A percentile compares a stretch with the other conserved stretches of the same genome.
Conservation (phyloP, 2,329 filamentous ascomycete species). For the Cadophora sp. region DNA sequence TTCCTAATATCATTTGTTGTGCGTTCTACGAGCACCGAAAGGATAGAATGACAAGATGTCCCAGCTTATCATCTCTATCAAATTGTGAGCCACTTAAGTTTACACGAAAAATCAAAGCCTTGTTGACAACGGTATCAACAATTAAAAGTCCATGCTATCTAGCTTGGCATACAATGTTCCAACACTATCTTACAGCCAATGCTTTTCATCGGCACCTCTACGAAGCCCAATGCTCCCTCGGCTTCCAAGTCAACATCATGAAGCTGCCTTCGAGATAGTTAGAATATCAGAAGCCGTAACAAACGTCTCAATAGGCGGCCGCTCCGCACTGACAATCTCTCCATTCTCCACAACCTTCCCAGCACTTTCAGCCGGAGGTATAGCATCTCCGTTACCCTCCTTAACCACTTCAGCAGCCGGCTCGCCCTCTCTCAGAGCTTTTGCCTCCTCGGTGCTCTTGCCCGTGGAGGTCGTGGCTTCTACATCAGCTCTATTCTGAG, state of each 20-base stretch:
- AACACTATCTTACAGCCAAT: conserved; percentile 2
- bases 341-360: conserved; percentile 32
- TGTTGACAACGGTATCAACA: background rate
- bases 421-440: conserved; percentile 11
- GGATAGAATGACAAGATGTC: no score
- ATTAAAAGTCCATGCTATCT: background rate
- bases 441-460: conserved; percentile 14
- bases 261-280: conserved; percentile 7
- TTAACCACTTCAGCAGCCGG: background rate
- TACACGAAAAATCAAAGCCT: no score
- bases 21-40: no score
- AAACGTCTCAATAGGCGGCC: conserved; percentile 59
- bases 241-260: background rate
- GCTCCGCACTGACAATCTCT: conserved; percentile 35
- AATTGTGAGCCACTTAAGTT: no score
- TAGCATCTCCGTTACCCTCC: conserved; percentile 8
- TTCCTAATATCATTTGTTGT: no score
- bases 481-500: conserved; percentile 23
- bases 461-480: conserved; percentile 17
- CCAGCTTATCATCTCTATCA: no score
- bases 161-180: background rate
- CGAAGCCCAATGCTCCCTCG: background rate
- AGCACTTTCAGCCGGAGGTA: background rate
- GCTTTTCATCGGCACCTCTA: background rate
- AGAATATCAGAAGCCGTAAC: conserved; percentile 51